phyloP scores from a whole-genome alignment of 2,329 filamentous ascomycete species.

The Pezicula rhizophila region DNA sequence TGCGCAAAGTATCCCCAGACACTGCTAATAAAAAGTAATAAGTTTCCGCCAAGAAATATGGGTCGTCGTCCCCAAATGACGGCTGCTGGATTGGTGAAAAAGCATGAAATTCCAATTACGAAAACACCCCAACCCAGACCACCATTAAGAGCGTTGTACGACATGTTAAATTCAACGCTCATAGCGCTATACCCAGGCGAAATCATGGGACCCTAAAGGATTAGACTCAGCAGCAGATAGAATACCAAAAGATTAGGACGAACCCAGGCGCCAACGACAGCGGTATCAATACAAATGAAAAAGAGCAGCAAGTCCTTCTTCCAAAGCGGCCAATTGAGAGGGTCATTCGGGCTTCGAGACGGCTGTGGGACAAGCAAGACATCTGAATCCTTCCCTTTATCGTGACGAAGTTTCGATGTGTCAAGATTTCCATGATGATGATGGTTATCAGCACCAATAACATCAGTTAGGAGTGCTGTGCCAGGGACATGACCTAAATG shows the following conservation, averaged over 20 bases:
- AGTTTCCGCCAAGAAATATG: constrained; percentile 12
- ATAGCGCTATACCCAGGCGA: constrained; percentile 29
- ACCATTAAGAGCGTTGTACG: constrained; percentile 28
- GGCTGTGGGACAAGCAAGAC: constrained; percentile 46
- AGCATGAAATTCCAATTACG: constrained; percentile 24
- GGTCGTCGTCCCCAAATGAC: constrained; percentile 12
- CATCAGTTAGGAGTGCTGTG: constrained; percentile 26
- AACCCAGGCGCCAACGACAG: constrained; percentile 29
- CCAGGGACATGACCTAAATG: constrained; percentile 19
- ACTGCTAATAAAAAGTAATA: constrained; percentile 12
- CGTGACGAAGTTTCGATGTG: constrained; percentile 23
- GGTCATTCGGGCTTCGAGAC: constrained; percentile 43
- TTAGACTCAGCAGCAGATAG: background rate
- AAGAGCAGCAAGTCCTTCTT: constrained; percentile 35
- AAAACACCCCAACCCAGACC: constrained; percentile 29
- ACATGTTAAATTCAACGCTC: constrained; percentile 26
- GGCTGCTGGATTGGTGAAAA: constrained; percentile 11
- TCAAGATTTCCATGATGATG: constrained; percentile 27
- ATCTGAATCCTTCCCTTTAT: constrained; percentile 22
- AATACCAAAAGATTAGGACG: background rate
- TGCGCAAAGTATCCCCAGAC: constrained; percentile 10
- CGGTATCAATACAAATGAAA: constrained; percentile 32
- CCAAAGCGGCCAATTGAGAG: constrained; percentile 40
- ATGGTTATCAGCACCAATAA: constrained; percentile 26
- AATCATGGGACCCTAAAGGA: constrained; percentile 27